Base-by-base conservation (phyloP, 2,329 filamentous ascomycete genomes). In the Neofusicoccum ribis region DNA sequence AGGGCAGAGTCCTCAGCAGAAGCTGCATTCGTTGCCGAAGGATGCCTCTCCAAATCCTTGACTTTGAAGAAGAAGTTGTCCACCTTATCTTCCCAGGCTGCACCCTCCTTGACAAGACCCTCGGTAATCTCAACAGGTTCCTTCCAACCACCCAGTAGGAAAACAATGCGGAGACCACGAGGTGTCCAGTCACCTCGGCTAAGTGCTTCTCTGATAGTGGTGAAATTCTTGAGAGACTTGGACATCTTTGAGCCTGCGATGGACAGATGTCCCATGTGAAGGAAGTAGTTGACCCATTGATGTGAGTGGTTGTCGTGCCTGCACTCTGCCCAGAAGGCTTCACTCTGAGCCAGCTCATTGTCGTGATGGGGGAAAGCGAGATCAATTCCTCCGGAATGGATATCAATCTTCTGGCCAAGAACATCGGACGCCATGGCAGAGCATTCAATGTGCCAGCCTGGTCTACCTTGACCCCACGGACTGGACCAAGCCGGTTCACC, bases 401-500 rank as follows among this genome's bases (percentile, higher is more conserved):
- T 91, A 76, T 98, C 94, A 83, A 98, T 93, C 67, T 89, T 85
- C 34, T 88, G 84, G 5, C 93, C 93, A 1, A 98, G 81, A n/a
- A 93, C 86, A 68, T 93, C 91, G 2, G 91, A 94, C 0, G 93
- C 93, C 94, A 98, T 97, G 15, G 93, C 93, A 1, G 90, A 93
- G 87, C 94, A 97, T 80, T 97, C 93, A 72, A 97, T 97, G 74
- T 97, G 94, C 94, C 94, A 98, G 17, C 94, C 94, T 0, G 94
- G 94, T 50, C 94, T 85, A 4, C 93, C 93, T 64, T 88, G 84
- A 4, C 94, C 93, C 93, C 94, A 98, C 3, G 88, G 88, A 70
- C 91, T 95, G 5, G 88, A 84, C 94, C 94, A 98, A 69, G 87
- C 91, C 0, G 94, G 94, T 82, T 98, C 94, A 49, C 94, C 94